phyloP scores from a whole-genome alignment of 768 basidiomycete species.

The Lactarius indigo region DNA sequence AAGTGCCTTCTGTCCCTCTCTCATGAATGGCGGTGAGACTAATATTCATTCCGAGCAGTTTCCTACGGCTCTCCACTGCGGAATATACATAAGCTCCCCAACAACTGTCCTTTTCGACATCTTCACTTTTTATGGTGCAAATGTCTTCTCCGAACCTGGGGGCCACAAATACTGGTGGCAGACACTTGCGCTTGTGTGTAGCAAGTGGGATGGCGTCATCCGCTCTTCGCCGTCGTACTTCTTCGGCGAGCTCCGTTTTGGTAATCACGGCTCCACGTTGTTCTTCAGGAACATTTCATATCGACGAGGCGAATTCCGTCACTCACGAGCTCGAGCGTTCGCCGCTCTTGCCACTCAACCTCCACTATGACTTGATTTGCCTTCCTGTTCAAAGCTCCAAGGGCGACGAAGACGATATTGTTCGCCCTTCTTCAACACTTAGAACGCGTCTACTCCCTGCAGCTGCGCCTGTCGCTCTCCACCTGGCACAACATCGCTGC shows the following conservation, averaged over 20 bases:
- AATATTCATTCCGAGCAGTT: not conserved
- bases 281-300: constrained; percentile 1
- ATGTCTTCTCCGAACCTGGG: not conserved
- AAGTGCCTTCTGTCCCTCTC: not conserved
- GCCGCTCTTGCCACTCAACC: not conserved
- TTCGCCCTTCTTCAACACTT: not conserved
- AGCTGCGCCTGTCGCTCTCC: not conserved
- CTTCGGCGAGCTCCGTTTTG: not conserved
- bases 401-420: not conserved
- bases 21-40: not conserved
- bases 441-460: not conserved
- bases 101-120: not conserved
- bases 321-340: not conserved
- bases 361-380: constrained; percentile 1
- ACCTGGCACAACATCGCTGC: not conserved
- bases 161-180: constrained; percentile 5
- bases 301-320: not conserved
- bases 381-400: not conserved
- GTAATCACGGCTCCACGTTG: not conserved
- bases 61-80: not conserved
- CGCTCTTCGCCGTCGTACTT: not conserved
- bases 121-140: constrained; percentile 1
- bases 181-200: constrained; percentile 3
- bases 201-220: constrained; percentile 2
- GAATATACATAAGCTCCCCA: not conserved